phyloP scores from a whole-genome alignment of 1,284 basidiomycete genomes.

The Cerrena zonata region DNA sequence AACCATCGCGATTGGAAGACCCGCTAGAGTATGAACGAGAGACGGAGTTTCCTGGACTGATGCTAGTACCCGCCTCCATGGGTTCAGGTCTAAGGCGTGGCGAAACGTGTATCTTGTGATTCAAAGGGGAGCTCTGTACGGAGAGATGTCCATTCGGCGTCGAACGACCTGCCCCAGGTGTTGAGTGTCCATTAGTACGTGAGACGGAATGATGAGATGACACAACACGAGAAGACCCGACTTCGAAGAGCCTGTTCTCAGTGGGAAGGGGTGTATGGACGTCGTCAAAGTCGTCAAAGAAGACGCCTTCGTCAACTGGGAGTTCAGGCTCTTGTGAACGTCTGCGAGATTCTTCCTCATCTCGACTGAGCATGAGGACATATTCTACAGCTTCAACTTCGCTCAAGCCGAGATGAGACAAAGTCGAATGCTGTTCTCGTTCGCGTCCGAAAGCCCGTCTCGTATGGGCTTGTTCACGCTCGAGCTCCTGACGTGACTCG shows the following conservation, averaged over 20 bases:
- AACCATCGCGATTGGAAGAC: constrained; percentile 8
- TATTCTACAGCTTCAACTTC: constrained; percentile 80
- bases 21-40: background rate
- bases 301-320: constrained; percentile 47
- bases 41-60: constrained; percentile 10
- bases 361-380: constrained; percentile 78
- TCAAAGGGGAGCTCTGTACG: constrained; percentile 8
- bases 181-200: too few species aligned
- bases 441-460: constrained; percentile 41
- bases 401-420: constrained; percentile 65
- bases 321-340: constrained; percentile 12
- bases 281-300: constrained; percentile 54
- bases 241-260: constrained; percentile 16
- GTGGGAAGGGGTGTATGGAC: constrained; percentile 23
- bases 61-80: constrained; percentile 28
- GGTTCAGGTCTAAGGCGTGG: constrained; percentile 32
- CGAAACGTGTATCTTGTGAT: constrained; percentile 31
- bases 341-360: constrained; percentile 49
- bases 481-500: constrained; percentile 52
- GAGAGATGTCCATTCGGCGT: constrained; percentile 9
- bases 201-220: constrained; percentile 7
- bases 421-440: constrained; percentile 49
- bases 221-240: constrained; percentile 8
- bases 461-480: constrained; percentile 38
- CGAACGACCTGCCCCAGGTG: constrained; percentile 8